Conservation (phyloP, 495 filamentous ascomycete species). For the Pseudoneurospora amorphoporcata region DNA sequence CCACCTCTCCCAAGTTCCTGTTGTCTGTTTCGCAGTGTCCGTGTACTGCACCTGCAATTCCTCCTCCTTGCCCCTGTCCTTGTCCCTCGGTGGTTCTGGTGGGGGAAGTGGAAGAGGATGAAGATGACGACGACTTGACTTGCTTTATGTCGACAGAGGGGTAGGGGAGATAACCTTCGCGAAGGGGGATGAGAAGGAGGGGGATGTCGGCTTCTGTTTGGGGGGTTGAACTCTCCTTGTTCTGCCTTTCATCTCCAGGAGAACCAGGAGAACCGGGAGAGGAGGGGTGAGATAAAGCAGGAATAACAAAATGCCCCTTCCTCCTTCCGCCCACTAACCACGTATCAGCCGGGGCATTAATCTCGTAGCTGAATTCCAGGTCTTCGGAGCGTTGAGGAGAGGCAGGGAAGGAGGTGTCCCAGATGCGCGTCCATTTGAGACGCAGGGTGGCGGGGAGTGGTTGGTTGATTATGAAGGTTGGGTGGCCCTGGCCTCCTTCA, state of each 20-base stretch:
- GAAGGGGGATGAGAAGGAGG: conserved; percentile 67
- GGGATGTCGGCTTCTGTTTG: conserved; percentile 42
- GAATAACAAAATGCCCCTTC: conserved; percentile 63
- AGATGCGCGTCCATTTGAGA: conserved; percentile 68
- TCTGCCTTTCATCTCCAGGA: conserved; percentile 14
- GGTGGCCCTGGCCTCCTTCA: conserved; percentile 10
- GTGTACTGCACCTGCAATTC: background rate
- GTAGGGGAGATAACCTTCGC: conserved; percentile 63
- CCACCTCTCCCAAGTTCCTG: conserved; percentile 61
- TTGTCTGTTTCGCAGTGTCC: conserved; percentile 68
- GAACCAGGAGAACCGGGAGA: background rate
- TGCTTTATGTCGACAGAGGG: conserved; percentile 69
- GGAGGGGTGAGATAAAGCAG: conserved; percentile 1
- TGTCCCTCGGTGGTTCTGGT: background rate
- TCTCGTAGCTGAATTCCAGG: conserved; percentile 74
- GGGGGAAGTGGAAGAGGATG: background rate
- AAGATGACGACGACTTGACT: conserved; percentile 15
- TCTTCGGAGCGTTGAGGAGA: conserved; percentile 30
- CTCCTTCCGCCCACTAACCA: conserved; percentile 82
- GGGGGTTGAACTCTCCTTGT: conserved; percentile 28
- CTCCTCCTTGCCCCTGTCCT: background rate
- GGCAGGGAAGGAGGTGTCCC: conserved; percentile 46
- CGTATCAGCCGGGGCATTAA: conserved; percentile 60
- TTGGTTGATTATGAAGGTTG: conserved; percentile 52
- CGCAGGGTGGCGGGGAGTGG: conserved; percentile 58